Evolutionary conservation across 2,329 filamentous ascomycete species (phyloP), one percentile per base, ranked within the genome.

Genomic region (Aspergillus intermedius): DNA sequence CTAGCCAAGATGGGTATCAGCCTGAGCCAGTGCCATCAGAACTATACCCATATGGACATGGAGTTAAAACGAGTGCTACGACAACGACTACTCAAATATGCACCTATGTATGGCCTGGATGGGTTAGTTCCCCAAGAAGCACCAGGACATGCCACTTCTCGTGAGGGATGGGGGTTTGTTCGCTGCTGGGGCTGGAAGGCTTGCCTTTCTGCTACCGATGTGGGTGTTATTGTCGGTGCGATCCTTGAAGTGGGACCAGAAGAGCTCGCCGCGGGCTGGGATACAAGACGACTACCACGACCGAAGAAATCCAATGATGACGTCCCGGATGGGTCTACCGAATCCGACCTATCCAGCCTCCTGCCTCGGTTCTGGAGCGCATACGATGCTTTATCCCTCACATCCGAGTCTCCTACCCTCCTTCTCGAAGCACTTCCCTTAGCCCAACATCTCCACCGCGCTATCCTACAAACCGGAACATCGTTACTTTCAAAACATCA

Each of bases 41-140:
- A 84, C 64, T 98, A 97, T 65, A 89, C 90, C 0, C 93, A 98
- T 68, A 97, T 98, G 91, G 91, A 97, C 69, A 94, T 96, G 83
- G 85, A 95, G 68, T 75, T 98, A 30, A 98, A 97, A 71, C 84
- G 88, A 4, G 88, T 88, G 25, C 73, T 97, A 25, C 83, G 91
- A 39, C 82, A 88, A 43, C 88, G 94, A 51, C 77, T 98, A 1
- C 77, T 96, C 17, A 91, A 91, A 60, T 97, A 95, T 64, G 91
- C 91, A 0, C 89, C 89, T 1, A 78, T 95, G 52, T 98, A 97
- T 68, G 93, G 94, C 23, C 79, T 98, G 1, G 91, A 97, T 55
- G 93, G 91, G 45, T 83, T 98, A 61, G 90, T 98, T 0, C 91
- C 91, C 1, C 82, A 85, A 4, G 80, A 84, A 9, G 84, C 86